These are phyloP conservation scores for Lophiostoma macrostomum DNA, from an alignment of 495 filamentous ascomycete species.

Conservation along the genomic window DNA sequence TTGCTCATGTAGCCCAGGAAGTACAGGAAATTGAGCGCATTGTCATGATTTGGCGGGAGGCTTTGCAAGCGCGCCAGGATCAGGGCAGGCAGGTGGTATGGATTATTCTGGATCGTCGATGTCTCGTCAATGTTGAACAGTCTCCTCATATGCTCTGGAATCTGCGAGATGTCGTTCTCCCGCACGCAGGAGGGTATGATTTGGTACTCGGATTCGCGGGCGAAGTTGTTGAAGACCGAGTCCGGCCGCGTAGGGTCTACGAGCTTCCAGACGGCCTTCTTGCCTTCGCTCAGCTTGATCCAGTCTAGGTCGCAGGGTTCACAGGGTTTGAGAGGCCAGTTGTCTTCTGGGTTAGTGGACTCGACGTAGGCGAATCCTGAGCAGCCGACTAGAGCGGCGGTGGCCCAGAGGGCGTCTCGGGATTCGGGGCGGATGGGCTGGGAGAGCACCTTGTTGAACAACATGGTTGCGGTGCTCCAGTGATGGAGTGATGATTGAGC, in stretches of 20 bases:
- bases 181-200: background rate
- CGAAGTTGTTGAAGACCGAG: conserved; percentile 34
- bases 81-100: conserved; percentile 32
- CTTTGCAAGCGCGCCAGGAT: conserved; percentile 34
- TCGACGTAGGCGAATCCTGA: conserved; percentile 40
- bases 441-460: conserved; percentile 43
- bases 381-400: conserved; percentile 40
- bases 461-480: conserved; percentile 39
- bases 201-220: background rate
- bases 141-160: background rate
- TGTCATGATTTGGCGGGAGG: conserved; percentile 33
- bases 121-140: conserved; percentile 2
- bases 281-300: conserved; percentile 42
- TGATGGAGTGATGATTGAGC: conserved; percentile 36
- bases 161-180: background rate
- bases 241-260: conserved; percentile 41
- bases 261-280: conserved; percentile 39
- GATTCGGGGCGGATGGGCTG: conserved; percentile 28
- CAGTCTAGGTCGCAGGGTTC: conserved; percentile 39
- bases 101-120: conserved; percentile 20
- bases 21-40: conserved; percentile 38
- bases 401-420: conserved; percentile 44
- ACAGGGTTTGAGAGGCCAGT: conserved; percentile 44
- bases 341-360: conserved; percentile 33
- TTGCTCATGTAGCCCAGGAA: conserved; percentile 40